These are phyloP conservation scores for Fusarium dlaminii DNA, from an alignment of 2,329 filamentous ascomycete species.

Conservation along the genomic window DNA sequence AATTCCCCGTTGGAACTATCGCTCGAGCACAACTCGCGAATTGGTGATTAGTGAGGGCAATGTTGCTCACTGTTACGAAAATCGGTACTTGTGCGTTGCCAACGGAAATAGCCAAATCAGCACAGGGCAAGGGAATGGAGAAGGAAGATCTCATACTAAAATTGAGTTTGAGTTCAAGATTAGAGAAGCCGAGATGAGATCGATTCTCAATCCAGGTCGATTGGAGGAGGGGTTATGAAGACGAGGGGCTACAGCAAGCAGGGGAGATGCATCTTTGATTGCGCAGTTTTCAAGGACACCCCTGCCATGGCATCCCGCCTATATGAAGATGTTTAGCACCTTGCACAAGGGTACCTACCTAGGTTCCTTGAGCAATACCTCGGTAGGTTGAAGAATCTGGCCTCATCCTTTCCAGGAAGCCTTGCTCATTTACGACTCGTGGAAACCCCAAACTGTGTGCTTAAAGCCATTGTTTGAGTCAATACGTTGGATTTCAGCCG, in stretches of 20 bases:
- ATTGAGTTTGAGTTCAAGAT: slow-evolving; percentile 10
- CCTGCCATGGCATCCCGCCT: background rate
- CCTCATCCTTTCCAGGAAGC: background rate
- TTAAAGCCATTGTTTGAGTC: slow-evolving; percentile 3
- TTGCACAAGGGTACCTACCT: no score
- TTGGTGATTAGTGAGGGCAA: background rate
- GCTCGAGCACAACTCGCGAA: background rate
- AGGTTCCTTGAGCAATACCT: background rate
- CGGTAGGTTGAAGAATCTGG: background rate
- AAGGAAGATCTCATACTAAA: background rate
- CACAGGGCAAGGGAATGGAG: background rate
- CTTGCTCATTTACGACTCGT: background rate
- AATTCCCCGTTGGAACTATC: slow-evolving; percentile 14
- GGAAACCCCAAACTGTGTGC: background rate
- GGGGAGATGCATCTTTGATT: background rate
- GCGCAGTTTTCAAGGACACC: background rate
- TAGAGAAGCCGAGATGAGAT: slow-evolving; percentile 12
- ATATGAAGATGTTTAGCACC: background rate
- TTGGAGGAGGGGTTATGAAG: slow-evolving; percentile 10
- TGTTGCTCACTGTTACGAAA: background rate
- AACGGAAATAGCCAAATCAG: background rate
- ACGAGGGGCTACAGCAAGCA: background rate
- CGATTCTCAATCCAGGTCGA: background rate
- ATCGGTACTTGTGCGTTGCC: background rate
- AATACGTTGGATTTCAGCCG: background rate